Conservation (phyloP, 805 yeast species). For the Candida saitoana region DNA sequence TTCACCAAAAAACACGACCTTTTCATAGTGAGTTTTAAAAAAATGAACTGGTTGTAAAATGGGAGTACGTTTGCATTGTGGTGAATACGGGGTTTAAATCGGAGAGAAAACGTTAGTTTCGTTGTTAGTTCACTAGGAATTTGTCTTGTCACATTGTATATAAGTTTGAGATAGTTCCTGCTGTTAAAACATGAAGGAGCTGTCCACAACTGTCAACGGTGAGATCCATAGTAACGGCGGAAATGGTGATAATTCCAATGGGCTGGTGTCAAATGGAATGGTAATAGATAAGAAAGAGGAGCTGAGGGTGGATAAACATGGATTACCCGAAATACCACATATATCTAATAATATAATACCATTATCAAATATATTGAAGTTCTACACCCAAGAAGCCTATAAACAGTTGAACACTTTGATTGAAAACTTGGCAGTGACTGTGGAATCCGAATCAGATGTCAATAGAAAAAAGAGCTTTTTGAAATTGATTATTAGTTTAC, state of each 20-base stretch:
- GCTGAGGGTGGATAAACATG: not conserved
- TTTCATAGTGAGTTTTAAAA: not conserved
- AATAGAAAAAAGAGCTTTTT: slow-evolving; percentile 66
- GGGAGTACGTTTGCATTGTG: not conserved
- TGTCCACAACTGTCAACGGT: not conserved
- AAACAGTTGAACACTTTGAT: slow-evolving; percentile 58
- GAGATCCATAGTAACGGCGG: slow-evolving; percentile 1
- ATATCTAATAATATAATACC: slow-evolving; percentile 68
- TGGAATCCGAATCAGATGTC: slow-evolving; percentile 49
- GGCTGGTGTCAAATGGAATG: not conserved
- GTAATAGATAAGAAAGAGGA: not conserved
- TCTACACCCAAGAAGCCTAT: slow-evolving; percentile 58
- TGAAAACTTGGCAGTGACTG: slow-evolving; percentile 50
- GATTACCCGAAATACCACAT: slow-evolving; percentile 53
- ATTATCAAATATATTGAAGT: slow-evolving; percentile 53
- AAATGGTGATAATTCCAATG: not conserved
- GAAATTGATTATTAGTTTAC: slow-evolving; percentile 60
- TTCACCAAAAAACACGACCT: not conserved
- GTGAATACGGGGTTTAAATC: not conserved
- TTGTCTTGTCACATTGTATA: not conserved
- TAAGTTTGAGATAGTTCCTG: not conserved
- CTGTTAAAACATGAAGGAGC: not conserved
- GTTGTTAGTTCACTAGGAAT: not conserved
- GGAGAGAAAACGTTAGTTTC: not conserved
- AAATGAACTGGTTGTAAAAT: not conserved